A percentile compares a stretch with the other conserved stretches of the same genome.
Conservation (phyloP, 306 rosid genomes). For the Cucurbita moschata region DNA sequence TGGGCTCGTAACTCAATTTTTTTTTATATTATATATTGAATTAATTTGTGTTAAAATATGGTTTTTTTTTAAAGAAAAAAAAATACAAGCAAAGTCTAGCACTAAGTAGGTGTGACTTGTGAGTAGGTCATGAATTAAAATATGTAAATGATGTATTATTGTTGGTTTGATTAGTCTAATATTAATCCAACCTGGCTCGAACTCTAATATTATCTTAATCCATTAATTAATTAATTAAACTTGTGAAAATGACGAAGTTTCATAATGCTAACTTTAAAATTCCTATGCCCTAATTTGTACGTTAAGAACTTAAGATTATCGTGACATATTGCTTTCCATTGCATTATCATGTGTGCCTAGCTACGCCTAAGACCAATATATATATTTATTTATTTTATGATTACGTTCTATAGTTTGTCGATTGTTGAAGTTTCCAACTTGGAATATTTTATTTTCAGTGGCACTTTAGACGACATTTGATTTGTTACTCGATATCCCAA, state of each 20-base stretch:
- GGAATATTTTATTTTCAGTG: background rate
- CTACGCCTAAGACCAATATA: background rate
- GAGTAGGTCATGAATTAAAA: background rate
- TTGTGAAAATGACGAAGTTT: background rate
- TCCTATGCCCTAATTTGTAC: background rate
- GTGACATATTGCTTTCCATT: background rate
- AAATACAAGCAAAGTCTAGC: background rate
- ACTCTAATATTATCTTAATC: background rate
- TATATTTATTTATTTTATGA: background rate
- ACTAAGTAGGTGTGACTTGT: background rate
- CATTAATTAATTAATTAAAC: background rate
- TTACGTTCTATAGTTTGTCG: background rate
- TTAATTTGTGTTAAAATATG: too few species aligned
- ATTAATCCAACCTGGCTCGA: background rate
- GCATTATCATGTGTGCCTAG: background rate
- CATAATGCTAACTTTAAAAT: background rate
- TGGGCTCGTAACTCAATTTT: too few species aligned
- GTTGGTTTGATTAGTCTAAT: background rate
- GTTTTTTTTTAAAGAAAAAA: background rate
- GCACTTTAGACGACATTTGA: background rate
- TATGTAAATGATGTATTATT: background rate
- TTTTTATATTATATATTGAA: too few species aligned
- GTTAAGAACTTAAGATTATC: background rate
- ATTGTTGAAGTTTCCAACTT: background rate
- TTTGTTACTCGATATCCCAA: slow-evolving; percentile 30